phyloP scores from a whole-genome alignment of 2,329 filamentous ascomycete genomes.

The Coniosporium tulheliwenetii region DNA sequence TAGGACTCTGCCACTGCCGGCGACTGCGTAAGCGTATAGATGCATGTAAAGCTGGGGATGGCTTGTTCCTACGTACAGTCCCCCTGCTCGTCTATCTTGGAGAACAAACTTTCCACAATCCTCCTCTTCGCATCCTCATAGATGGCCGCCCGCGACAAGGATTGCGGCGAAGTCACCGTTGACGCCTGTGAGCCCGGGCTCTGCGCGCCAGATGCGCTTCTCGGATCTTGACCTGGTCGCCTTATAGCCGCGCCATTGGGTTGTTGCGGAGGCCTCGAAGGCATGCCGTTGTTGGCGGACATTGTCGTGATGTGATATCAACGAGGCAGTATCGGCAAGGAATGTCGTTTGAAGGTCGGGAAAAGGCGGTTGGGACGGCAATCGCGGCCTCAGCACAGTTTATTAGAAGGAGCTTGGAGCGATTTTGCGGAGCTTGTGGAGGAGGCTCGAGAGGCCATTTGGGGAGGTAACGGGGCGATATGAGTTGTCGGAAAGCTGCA shows the following conservation, averaged over 20 bases:
- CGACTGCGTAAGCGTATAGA: not conserved
- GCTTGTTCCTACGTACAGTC: conserved; percentile 44
- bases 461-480: no score
- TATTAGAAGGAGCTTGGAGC: no score
- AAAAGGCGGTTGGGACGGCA: no score
- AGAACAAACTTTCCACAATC: conserved; percentile 90
- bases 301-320: no score
- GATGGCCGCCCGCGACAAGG: conserved; percentile 46
- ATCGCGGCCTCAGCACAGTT: no score
- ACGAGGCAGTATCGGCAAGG: no score
- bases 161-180: no score
- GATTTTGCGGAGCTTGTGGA: no score
- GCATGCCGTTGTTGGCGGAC: not conserved
- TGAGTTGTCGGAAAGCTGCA: no score
- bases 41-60: not conserved
- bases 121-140: conserved; percentile 95
- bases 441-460: no score
- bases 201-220: not conserved
- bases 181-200: no score
- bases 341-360: no score
- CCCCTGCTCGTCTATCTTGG: conserved; percentile 75
- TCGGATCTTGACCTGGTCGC: not conserved
- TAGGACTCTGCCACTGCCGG: conserved; percentile 70
- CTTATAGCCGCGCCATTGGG: not conserved
- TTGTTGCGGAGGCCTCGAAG: not conserved